phyloP scores from a whole-genome alignment of 805 yeast species.

The Ogataea henricii region DNA sequence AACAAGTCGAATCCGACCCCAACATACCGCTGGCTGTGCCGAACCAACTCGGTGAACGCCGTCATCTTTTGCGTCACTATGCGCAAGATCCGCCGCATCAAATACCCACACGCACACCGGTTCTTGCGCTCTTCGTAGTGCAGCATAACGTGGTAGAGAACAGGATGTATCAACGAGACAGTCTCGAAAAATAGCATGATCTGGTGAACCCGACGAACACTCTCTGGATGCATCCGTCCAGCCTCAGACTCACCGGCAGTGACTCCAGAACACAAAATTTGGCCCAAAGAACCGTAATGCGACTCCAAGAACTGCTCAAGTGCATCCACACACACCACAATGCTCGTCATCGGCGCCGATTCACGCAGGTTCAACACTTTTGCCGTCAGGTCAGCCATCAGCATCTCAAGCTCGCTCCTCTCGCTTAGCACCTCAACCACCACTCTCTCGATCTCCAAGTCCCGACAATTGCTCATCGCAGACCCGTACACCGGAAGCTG shows the following conservation, averaged over 20 bases:
- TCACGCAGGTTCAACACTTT: constrained; percentile 43
- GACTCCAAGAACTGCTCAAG: constrained; percentile 39
- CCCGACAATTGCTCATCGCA: constrained; percentile 37
- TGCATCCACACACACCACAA: constrained; percentile 38
- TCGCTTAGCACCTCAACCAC: constrained; percentile 37
- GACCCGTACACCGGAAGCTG: constrained; percentile 45
- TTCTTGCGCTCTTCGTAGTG: constrained; percentile 40
- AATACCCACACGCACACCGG: constrained; percentile 38
- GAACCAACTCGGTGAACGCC: constrained; percentile 39
- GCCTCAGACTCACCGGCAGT: constrained; percentile 13
- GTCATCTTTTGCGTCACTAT: constrained; percentile 38
- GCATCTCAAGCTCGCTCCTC: constrained; percentile 34
- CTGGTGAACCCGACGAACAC: constrained; percentile 14
- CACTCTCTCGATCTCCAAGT: constrained; percentile 44
- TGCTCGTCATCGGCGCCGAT: constrained; percentile 38
- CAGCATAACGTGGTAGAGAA: constrained; percentile 45
- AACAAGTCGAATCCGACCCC: constrained; percentile 42
- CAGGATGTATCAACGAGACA: constrained; percentile 39
- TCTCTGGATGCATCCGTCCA: constrained; percentile 27
- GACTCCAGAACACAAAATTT: constrained; percentile 7
- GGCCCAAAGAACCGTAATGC: constrained; percentile 38
- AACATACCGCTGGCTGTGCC: constrained; percentile 28
- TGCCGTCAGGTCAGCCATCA: constrained; percentile 37
- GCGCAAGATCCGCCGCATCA: constrained; percentile 38
- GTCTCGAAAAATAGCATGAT: constrained; percentile 29